These are phyloP conservation scores for Ceratocystiopsis sp. DNA, from an alignment of 2,329 filamentous ascomycete genomes.

Conservation along the genomic window DNA sequence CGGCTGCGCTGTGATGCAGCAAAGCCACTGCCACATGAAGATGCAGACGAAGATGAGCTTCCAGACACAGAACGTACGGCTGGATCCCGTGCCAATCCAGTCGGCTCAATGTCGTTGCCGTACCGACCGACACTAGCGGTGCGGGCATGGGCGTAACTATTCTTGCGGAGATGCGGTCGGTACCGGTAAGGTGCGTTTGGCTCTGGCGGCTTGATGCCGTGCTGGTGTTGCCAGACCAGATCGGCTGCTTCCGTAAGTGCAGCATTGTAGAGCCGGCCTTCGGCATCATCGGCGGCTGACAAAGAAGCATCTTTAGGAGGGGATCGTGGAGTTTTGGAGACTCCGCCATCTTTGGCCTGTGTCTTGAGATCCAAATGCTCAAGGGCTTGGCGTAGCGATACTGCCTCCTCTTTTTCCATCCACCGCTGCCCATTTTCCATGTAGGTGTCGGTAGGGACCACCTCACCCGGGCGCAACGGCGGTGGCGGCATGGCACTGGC, in stretches of 20 bases:
- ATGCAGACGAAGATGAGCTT: slow-evolving; percentile 29
- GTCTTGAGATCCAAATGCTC: slow-evolving; percentile 48
- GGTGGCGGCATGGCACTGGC: neutral
- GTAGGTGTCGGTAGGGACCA: slow-evolving; percentile 50
- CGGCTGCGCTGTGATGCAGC: slow-evolving; percentile 17
- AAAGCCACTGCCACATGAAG: slow-evolving; percentile 15
- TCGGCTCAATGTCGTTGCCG: slow-evolving; percentile 27
- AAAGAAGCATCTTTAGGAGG: no score
- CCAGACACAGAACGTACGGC: slow-evolving; percentile 30
- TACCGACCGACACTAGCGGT: slow-evolving; percentile 39
- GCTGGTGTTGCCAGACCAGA: slow-evolving; percentile 60
- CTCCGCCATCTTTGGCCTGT: slow-evolving; percentile 3
- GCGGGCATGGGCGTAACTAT: slow-evolving; percentile 53
- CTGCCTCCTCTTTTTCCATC: slow-evolving; percentile 67
- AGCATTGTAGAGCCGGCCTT: slow-evolving; percentile 46
- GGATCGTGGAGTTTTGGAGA: no score
- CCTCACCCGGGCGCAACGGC: slow-evolving; percentile 38
- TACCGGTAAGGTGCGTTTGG: slow-evolving; percentile 52
- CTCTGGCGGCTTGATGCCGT: slow-evolving; percentile 34
- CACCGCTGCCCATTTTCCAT: slow-evolving; percentile 58
- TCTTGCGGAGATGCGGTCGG: slow-evolving; percentile 48
- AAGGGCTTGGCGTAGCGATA: slow-evolving; percentile 53
- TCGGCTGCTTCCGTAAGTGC: slow-evolving; percentile 65
- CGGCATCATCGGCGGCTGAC: slow-evolving; percentile 36
- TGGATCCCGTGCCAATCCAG: slow-evolving; percentile 26